Conservation (phyloP, 257 asterid species). For the Henckelia pumila region DNA sequence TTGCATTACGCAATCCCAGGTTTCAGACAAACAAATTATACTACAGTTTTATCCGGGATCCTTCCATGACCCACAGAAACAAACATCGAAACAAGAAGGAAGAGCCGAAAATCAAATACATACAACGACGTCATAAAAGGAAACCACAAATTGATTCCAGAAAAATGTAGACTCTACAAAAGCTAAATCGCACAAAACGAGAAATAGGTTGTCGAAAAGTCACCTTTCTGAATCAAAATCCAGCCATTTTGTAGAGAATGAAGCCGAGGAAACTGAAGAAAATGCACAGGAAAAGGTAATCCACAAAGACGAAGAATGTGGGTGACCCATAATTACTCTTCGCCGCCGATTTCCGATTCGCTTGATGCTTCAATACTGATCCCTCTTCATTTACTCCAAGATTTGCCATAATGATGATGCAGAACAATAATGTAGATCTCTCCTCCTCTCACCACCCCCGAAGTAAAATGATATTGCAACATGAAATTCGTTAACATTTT, state of each 20-base stretch:
- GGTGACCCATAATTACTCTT: conserved; percentile 45
- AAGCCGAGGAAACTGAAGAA: conserved; percentile 65
- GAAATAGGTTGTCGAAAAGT: background rate
- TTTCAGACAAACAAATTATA: too few species aligned
- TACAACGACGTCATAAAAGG: background rate
- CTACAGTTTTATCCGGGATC: too few species aligned
- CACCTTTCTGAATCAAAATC: conserved; percentile 49
- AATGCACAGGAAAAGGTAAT: conserved; percentile 57
- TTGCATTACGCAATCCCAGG: too few species aligned
- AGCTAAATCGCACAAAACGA: background rate
- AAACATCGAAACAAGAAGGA: too few species aligned
- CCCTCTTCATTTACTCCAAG: conserved; percentile 33
- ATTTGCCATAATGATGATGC: conserved; percentile 38
- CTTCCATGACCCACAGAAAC: too few species aligned
- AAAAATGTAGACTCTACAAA: too few species aligned
- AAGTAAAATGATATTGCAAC: background rate
- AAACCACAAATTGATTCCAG: background rate
- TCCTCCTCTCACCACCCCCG: background rate
- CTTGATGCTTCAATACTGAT: conserved; percentile 29
- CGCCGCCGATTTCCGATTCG: conserved; percentile 31
- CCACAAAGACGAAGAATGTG: conserved; percentile 39
- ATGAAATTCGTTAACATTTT: too few species aligned
- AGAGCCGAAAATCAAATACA: too few species aligned
- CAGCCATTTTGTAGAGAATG: conserved; percentile 54
- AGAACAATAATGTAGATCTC: conserved; percentile 26